Percentiles rank a stretch among this genome's conserved stretches.
These are phyloP conservation scores for Paxillus involutus DNA, from an alignment of 768 basidiomycete genomes.

Conservation along the genomic window DNA sequence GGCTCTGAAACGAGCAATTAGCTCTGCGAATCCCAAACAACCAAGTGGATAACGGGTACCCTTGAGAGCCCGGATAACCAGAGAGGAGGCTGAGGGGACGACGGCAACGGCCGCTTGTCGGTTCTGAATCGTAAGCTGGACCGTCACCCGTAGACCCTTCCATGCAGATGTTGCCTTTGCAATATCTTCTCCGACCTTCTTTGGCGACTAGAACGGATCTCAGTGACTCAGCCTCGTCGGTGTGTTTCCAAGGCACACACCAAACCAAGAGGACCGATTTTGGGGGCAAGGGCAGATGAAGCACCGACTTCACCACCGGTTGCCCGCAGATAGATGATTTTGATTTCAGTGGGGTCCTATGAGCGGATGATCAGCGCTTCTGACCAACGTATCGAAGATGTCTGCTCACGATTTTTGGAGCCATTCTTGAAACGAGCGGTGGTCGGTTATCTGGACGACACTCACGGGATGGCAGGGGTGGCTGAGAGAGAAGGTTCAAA, in stretches of 20 bases:
- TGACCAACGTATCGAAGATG: neutral
- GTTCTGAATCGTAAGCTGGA: slow-evolving; percentile 99
- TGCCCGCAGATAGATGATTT: slow-evolving; percentile 98
- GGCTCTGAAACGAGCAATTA: slow-evolving; percentile 62
- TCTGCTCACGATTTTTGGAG: slow-evolving; percentile 71
- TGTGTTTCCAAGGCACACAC: slow-evolving; percentile 47
- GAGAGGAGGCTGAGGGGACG: slow-evolving; percentile 94
- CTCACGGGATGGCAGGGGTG: slow-evolving; percentile 11
- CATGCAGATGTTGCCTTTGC: slow-evolving; percentile 97
- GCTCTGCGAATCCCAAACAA: neutral
- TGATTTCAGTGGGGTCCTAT: slow-evolving; percentile 97
- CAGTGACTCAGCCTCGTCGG: slow-evolving; percentile 4
- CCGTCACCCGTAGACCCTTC: slow-evolving; percentile 99
- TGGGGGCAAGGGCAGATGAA: slow-evolving; percentile 96
- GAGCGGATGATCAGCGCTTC: neutral
- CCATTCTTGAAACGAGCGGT: slow-evolving; percentile 50
- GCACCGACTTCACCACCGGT: slow-evolving; percentile 99
- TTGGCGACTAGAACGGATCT: slow-evolving; percentile 74
- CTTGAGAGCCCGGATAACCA: slow-evolving; percentile 98
- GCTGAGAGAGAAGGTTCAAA: slow-evolving; percentile 50
- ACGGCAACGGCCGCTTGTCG: slow-evolving; percentile 97
- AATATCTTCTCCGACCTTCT: slow-evolving; percentile 99
- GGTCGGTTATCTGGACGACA: slow-evolving; percentile 15
- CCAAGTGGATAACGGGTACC: slow-evolving; percentile 49
- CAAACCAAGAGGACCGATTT: slow-evolving; percentile 99